Percentiles rank a stretch among this genome's conserved stretches.
Conservation (phyloP, 2,329 filamentous ascomycete species). For the Phoma sp. region DNA sequence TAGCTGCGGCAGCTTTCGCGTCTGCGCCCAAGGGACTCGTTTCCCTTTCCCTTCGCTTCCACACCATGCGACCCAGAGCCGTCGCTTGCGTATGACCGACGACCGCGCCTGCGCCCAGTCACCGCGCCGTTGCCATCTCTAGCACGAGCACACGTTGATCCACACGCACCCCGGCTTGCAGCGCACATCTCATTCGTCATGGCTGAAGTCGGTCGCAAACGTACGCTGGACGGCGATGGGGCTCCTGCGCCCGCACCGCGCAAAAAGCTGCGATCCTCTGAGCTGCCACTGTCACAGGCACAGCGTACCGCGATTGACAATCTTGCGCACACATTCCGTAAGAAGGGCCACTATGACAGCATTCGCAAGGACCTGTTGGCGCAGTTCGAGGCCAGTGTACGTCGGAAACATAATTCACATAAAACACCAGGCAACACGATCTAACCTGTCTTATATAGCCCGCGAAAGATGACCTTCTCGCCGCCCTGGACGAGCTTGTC, state of each 20-base stretch:
- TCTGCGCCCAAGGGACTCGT: conserved; percentile 11
- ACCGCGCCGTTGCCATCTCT: not conserved
- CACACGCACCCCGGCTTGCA: not conserved
- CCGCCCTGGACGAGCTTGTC: conserved; percentile 71
- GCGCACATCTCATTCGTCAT: conserved; percentile 24
- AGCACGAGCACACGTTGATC: conserved; percentile 3
- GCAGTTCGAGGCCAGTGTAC: conserved; percentile 73
- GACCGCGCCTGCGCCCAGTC: not conserved
- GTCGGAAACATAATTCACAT: conserved; percentile 24
- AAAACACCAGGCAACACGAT: not conserved
- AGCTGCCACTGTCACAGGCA: conserved; percentile 75
- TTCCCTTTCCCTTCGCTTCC: not conserved
- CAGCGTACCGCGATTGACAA: conserved; percentile 76
- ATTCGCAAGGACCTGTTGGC: conserved; percentile 79
- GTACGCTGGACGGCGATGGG: conserved; percentile 36
- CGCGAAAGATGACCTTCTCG: conserved; percentile 70
- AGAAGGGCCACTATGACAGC: conserved; percentile 81
- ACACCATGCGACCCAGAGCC: conserved; percentile 7
- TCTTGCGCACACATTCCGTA: conserved; percentile 81
- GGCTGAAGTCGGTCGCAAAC: conserved; percentile 43
- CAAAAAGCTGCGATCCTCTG: conserved; percentile 73
- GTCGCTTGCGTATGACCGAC: conserved; percentile 8
- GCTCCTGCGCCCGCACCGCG: conserved; percentile 44
- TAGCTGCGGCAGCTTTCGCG: not conserved
- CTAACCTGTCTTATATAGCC: conserved; percentile 58